A percentile compares a stretch with the other conserved stretches of the same genome.
These are phyloP conservation scores for Chalciporus piperatus DNA, from an alignment of 768 basidiomycete genomes.

Conservation along the genomic window DNA sequence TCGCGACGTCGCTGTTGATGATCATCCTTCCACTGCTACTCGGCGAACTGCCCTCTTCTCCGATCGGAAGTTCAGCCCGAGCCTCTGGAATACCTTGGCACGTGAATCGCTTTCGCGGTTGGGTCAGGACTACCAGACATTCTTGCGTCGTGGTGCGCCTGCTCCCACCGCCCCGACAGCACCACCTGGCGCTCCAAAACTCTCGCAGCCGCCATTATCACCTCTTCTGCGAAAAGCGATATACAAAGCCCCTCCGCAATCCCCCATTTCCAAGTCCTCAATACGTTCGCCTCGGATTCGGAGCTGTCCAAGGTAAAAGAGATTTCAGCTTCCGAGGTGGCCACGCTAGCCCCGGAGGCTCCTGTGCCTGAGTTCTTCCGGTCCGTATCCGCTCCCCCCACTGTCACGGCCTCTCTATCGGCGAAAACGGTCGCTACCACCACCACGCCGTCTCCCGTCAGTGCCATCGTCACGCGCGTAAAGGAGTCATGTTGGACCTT, in stretches of 20 bases:
- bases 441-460: not conserved
- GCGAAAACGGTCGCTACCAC: not conserved
- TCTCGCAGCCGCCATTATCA: conserved; percentile 30
- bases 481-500: conserved; percentile 4
- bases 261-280: conserved; percentile 53
- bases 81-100: conserved; percentile 58
- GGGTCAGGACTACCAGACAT: conserved; percentile 65
- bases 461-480: not conserved
- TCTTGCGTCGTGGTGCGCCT: conserved; percentile 53
- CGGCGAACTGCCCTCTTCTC: conserved; percentile 58
- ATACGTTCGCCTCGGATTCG: conserved; percentile 60
- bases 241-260: conserved; percentile 40
- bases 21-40: conserved; percentile 37
- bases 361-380: conserved; percentile 53
- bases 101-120: conserved; percentile 59
- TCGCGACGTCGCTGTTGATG: conserved; percentile 44
- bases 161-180: conserved; percentile 16
- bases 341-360: conserved; percentile 15
- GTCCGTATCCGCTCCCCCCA: conserved; percentile 29
- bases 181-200: conserved; percentile 28
- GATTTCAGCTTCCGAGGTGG: conserved; percentile 38
- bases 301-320: conserved; percentile 51
- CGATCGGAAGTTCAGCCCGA: conserved; percentile 65
- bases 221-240: conserved; percentile 40
- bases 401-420: conserved; percentile 15